phyloP scores from a whole-genome alignment of 2,329 filamentous ascomycete species.

The Saccharata proteae region DNA sequence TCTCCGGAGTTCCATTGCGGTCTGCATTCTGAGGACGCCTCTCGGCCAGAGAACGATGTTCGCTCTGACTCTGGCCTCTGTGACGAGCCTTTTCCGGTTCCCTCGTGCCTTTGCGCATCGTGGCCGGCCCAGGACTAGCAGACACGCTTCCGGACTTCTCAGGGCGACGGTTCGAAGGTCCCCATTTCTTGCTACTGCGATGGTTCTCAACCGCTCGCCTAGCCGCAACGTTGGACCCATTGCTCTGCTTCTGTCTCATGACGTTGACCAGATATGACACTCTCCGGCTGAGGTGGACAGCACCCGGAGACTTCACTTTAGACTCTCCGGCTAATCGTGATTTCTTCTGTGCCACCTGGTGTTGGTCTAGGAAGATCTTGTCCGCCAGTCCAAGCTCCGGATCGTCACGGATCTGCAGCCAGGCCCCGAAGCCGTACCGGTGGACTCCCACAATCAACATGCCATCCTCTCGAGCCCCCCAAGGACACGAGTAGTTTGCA shows the following conservation, averaged over 20 bases:
- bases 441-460: slow-evolving; percentile 95
- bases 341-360: slow-evolving; percentile 95
- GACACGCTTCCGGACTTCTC: slow-evolving; percentile 49
- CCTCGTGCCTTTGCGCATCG: slow-evolving; percentile 22
- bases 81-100: slow-evolving; percentile 25
- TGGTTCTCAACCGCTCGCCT: slow-evolving; percentile 81
- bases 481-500: slow-evolving; percentile 80
- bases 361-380: slow-evolving; percentile 94
- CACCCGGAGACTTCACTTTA: slow-evolving; percentile 81
- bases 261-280: slow-evolving; percentile 95
- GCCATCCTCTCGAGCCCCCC: slow-evolving; percentile 87
- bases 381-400: slow-evolving; percentile 71
- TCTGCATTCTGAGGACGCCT: slow-evolving; percentile 22
- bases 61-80: slow-evolving; percentile 25
- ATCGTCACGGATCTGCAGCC: slow-evolving; percentile 89
- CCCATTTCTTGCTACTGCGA: slow-evolving; percentile 80
- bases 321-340: slow-evolving; percentile 66
- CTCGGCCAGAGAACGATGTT: slow-evolving; percentile 26
- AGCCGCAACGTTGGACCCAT: slow-evolving; percentile 54
- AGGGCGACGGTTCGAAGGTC: slow-evolving; percentile 36
- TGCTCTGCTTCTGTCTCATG: slow-evolving; percentile 65
- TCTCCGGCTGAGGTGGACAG: slow-evolving; percentile 87
- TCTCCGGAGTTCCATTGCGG: slow-evolving; percentile 31
- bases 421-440: slow-evolving; percentile 88
- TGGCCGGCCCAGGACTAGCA: slow-evolving; percentile 55